Evolutionary conservation across 2,329 filamentous ascomycete genomes (phyloP), one percentile per base, ranked within the genome.

Genomic region (Paracorniculantispora psalliotae): DNA sequence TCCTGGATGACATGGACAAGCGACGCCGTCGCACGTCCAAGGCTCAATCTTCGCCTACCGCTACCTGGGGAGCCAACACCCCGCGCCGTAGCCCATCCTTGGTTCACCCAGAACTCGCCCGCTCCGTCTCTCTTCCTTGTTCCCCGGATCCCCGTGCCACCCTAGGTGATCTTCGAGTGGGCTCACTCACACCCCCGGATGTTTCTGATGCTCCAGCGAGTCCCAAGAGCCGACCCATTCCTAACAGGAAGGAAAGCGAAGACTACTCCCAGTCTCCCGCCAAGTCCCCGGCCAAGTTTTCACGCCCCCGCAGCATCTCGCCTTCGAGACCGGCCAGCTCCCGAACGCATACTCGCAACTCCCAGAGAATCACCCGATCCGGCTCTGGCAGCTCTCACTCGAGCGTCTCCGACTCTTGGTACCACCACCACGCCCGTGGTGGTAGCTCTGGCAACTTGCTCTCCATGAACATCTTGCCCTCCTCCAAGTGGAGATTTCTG

Each of bases 1-100:
- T 99, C 26, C 77, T 99, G 61, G 94, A 99, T 69, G 94, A 99
- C 69, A 94, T 96, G 81, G 93, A 97, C 72, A 94, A 91, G 76
- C 84, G 94, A 63, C 86, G 93, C 25, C 86, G 91, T 61, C 86
- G 94, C 53, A 96, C 92, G 0, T 91, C 92, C 44, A 97, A 96
- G 75, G 82, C 86, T 10, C 90, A 94, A 63, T 81, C 87, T 13
- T 96, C 92, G 0, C 91, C 92, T 3, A 88, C 89, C 1, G 81
- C 86, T 12, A 84, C 88, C 1, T 91, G 88, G 83, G 80, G 79
- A 68, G 72, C 81, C 66, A 74, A 79, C 9, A 86, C 82, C 63
- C 83, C 84, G 26, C 80, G 81, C 49, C 75, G 84, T 54, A 91
- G 84, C 71, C 87, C 84, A 57, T 83, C 82, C 1, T 73, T 85